These are phyloP conservation scores for Boeremia lycopersici DNA, from an alignment of 2,329 filamentous ascomycete genomes.

Conservation along the genomic window DNA sequence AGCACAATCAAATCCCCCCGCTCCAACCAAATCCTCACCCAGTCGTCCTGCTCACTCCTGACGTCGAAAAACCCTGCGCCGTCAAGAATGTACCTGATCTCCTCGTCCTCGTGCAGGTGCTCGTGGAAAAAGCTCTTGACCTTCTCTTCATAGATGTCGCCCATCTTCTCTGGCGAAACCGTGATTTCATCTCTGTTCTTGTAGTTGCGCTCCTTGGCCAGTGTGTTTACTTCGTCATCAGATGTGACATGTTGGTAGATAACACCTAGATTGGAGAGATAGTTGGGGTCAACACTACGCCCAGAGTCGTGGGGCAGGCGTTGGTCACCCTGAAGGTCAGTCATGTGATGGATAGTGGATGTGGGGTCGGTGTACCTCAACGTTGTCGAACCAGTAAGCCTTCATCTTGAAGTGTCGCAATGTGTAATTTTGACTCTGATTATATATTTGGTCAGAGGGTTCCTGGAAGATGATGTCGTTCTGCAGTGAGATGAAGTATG, in stretches of 20 bases:
- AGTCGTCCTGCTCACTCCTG: slow-evolving; percentile 78
- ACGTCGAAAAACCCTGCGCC: slow-evolving; percentile 95
- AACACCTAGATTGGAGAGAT: slow-evolving; percentile 78
- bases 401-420: slow-evolving; percentile 56
- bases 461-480: neutral
- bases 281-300: slow-evolving; percentile 65
- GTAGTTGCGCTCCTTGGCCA: slow-evolving; percentile 80
- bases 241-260: slow-evolving; percentile 73
- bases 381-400: slow-evolving; percentile 74
- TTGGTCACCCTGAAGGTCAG: slow-evolving; percentile 78
- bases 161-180: slow-evolving; percentile 85
- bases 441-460: neutral
- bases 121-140: slow-evolving; percentile 93
- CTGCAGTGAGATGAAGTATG: slow-evolving; percentile 10
- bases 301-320: slow-evolving; percentile 88
- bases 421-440: neutral
- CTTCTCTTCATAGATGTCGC: slow-evolving; percentile 86
- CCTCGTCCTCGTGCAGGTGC: slow-evolving; percentile 97
- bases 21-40: slow-evolving; percentile 84
- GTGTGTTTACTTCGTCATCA: slow-evolving; percentile 68
- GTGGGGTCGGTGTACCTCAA: slow-evolving; percentile 53
- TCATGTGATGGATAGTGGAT: slow-evolving; percentile 14
- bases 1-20: slow-evolving; percentile 92
- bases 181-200: slow-evolving; percentile 94
- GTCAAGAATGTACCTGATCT: slow-evolving; percentile 92